Percentiles rank a stretch among this genome's conserved stretches.
Conservation (phyloP, 106 monocot genomes). For the Dendrobium huoshanense region DNA sequence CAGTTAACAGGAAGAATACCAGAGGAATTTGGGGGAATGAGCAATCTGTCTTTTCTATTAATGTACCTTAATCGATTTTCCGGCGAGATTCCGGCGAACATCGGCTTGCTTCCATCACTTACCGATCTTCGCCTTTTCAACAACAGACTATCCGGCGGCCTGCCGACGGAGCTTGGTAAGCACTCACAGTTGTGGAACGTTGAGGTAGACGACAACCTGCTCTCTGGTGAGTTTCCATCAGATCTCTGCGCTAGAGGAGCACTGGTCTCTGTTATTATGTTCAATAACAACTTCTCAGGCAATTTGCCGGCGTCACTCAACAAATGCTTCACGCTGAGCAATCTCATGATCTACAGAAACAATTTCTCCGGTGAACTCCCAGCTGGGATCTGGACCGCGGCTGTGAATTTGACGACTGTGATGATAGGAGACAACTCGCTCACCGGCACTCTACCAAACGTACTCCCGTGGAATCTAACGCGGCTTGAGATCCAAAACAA, state of each 20-base stretch:
- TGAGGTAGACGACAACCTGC: constrained; percentile 43
- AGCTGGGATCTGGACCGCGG: constrained; percentile 36
- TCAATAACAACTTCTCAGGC: constrained; percentile 55
- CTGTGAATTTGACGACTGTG: constrained; percentile 26
- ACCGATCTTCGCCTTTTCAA: constrained; percentile 21
- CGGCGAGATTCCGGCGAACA: constrained; percentile 36
- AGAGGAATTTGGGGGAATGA: constrained; percentile 23
- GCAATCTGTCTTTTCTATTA: constrained; percentile 21
- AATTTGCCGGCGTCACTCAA: constrained; percentile 48
- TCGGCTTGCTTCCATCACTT: constrained; percentile 37
- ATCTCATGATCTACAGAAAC: constrained; percentile 39
- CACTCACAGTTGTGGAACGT: constrained; percentile 32
- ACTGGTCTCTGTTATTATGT: constrained; percentile 29
- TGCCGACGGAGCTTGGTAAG: constrained; percentile 46
- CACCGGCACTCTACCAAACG: constrained; percentile 56
- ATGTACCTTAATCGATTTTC: constrained; percentile 35
- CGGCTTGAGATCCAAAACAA: constrained; percentile 50
- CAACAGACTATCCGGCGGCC: constrained; percentile 33
- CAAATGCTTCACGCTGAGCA: constrained; percentile 29
- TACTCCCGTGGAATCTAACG: constrained; percentile 40
- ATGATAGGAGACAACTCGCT: constrained; percentile 36
- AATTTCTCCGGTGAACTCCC: constrained; percentile 53
- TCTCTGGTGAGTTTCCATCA: constrained; percentile 29
- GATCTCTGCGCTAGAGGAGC: constrained; percentile 27
- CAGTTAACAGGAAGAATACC: constrained; percentile 45